Base-by-base conservation (phyloP, 768 basidiomycete genomes). In the Trametes cubensis region DNA sequence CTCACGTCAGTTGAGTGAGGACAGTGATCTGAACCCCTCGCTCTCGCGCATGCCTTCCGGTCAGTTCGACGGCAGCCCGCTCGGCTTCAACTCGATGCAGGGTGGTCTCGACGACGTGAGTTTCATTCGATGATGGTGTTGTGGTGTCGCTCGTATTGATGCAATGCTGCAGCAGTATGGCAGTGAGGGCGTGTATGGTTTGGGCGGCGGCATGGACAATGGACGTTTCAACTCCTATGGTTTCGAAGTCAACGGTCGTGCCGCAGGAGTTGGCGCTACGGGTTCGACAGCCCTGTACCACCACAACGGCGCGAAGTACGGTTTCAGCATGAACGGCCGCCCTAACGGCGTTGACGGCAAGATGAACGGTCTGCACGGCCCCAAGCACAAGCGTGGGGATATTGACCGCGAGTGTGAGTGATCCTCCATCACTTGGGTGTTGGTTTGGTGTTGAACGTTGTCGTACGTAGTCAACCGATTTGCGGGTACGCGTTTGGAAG, bases 341-440 rank as follows among this genome's bases (percentile, higher is more conserved):
- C 77, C 79, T 17, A 74, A 73, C 64, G 70, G 81, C 47, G 78
- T 78, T 30, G 89, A 92, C 66, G 76, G 85, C 58, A 94, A 94
- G 75, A 92, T 94, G 85, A 93, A 92, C 69, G 92, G 93, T 21
- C 73, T 95, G 47, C 92, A 94, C 69, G 95, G 95, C 46, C 85
- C 94, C 54, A 96, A 96, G 77, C 95, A 95, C 78, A 96, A 95
- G 78, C 85, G 95, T 14, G 93, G 93, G 41, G 93, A 97, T 69
- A 83, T 94, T 70, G 94, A 96, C 73, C 87, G 94, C 68, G 87
- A 93, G 81, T 94, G 83, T 87, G 72, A 70, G 79, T 45, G 10
- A 11, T 25, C n/a, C n/a, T 18, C 42, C 38, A 17, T 11, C 77
- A 68, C 44, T 26, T 41, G 21, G 54, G 50, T 54, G n/a, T 25